Evolutionary conservation across 495 filamentous ascomycete genomes (phyloP), one percentile per base, ranked within the genome.

Genomic region (Lasiosphaeris hirsuta): DNA sequence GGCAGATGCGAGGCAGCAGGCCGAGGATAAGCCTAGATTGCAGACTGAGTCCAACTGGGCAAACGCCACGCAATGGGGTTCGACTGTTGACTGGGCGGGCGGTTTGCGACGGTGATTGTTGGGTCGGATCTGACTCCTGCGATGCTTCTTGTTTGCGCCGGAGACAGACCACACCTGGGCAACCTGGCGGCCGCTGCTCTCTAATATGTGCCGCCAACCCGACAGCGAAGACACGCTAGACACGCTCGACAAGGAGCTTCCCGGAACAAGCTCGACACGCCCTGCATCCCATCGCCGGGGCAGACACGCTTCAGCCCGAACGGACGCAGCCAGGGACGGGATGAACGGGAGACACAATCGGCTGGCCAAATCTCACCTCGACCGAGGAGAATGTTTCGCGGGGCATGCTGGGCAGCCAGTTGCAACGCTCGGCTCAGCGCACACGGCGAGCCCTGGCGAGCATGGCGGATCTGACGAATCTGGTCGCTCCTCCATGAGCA

Each of bases 11-110:
- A 41, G 14, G n/a, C 19, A 40, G 19, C 51, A 30, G 30, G 51
- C 51, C 51, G 51, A 44, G 51, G 36, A 54, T 42, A 54, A 42
- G 51, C 51, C 7, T 54, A 38, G 39, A 49, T 49, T 49, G 51
- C n/a, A 23, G 23, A 19, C 23, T 30, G 23, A 30, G 23, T 30
- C 23, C 19, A 10, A 7, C n/a, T 54, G 51, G 19, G 51, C n/a
- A 33, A 33, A 44, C 51, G 38, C 38, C 51, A 54, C 40, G 11
- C 30, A 34, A 49, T 23, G 36, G 23, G 46, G 46, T 49, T 49
- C 33, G 35, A 37, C 19, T 34, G 49, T 36, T 51, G 15, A 23
- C 15, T 9, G 37, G 49, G 1, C 23, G 35, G 36, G 40, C 43
- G 49, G 35, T 13, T 38, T 51, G 49, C 35, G 23, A 7, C 36